phyloP scores from a whole-genome alignment of 495 filamentous ascomycete species.

The Penicillium diatomitis region DNA sequence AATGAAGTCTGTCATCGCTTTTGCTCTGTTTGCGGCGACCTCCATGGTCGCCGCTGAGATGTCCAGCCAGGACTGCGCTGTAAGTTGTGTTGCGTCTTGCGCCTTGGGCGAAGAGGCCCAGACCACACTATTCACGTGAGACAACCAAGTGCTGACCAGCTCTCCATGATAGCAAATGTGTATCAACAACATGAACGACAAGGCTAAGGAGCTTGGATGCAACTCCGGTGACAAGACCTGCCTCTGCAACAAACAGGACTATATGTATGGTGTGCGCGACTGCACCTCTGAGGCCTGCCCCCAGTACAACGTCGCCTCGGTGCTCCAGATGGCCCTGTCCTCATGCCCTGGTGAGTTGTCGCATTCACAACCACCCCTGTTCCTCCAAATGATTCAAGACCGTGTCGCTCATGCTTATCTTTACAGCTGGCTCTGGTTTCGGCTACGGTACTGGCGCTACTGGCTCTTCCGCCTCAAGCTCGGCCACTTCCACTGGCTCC shows the following conservation, averaged over 20 bases:
- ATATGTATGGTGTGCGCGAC: constrained; percentile 68
- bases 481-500: neutral
- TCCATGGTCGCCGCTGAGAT: constrained; percentile 21
- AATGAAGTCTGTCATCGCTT: constrained; percentile 35
- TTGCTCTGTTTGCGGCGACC: constrained; percentile 28
- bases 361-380: neutral
- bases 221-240: constrained; percentile 46
- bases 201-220: constrained; percentile 55
- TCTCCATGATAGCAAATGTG: constrained; percentile 49
- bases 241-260: constrained; percentile 61
- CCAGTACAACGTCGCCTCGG: constrained; percentile 30
- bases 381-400: neutral
- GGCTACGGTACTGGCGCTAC: constrained; percentile 12
- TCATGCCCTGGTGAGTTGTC: constrained; percentile 20
- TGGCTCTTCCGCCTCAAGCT: neutral
- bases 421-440: constrained; percentile 7
- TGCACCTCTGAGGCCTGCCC: constrained; percentile 63
- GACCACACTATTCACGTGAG: neutral
- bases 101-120: neutral
- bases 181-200: constrained; percentile 59
- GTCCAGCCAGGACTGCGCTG: constrained; percentile 31
- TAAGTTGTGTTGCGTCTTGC: constrained; percentile 6
- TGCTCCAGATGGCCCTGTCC: constrained; percentile 27
- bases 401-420: neutral
- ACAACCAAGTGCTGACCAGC: constrained; percentile 5